Evolutionary conservation across 2,329 filamentous ascomycete species (phyloP), one percentile per base, ranked within the genome.

Genomic region (Microdochium trichocladiopsis): DNA sequence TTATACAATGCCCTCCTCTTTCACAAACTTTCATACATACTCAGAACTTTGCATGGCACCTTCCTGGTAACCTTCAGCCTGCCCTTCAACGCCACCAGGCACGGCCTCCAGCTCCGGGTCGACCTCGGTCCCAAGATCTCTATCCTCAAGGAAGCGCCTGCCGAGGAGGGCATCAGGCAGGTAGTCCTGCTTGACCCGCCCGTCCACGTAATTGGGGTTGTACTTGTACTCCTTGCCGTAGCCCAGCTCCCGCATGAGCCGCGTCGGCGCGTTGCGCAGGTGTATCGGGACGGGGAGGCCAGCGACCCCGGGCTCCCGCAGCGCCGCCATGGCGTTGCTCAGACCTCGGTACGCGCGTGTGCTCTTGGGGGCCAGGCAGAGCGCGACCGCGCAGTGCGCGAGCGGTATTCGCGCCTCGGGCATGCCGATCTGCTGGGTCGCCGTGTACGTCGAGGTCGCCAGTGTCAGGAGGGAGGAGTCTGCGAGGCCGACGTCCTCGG

Each of bases 191-290:
- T 76, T 79, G 1, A 97, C 93, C 59, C 74, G 82, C 0, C 94
- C 94, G 55, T 92, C 83, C 50, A 80, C 71, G 63, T 93, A 99
- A 60, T 95, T 89, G 0, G 94, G 94, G 59, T 95, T 95, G 64
- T 99, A 97, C 69, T 97, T 97, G 70, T 99, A 99, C 66, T 91
- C 88, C 49, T 84, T 86, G 1, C 92, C 92, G 63, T 91, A 95
- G 0, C 90, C 93, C 58, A 97, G 72, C 59, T 96, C 93, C 61
- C 92, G 88, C 93, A 99, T 95, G 58, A 97, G 67, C 58, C 86
- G 80, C 1, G 94, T 97, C 0, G 94, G 93, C 9, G 94, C 94
- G 68, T 97, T 97, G 53, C 94, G 77, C 53, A 99, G 70, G 66
- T 97, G 94, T 37, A 94, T 70, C 2, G 94, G 94, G 22, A 99